Evolutionary conservation across 129 eudicot genomes (phyloP), one percentile per base, ranked within the genome.

Genomic region (Helichrysum umbraculigerum): DNA sequence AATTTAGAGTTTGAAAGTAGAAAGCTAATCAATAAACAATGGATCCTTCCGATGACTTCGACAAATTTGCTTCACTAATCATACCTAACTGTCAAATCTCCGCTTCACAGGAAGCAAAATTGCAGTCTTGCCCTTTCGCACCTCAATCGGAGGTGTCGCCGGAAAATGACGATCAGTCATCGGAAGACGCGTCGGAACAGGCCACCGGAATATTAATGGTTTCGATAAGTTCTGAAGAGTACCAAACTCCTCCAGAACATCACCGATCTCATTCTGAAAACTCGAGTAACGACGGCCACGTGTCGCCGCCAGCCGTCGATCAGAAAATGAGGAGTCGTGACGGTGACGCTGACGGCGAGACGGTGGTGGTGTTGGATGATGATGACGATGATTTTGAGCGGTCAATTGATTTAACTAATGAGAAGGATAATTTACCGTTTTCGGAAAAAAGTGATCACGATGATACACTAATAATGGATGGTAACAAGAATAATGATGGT

Each of bases 221-320:
- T 3, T 68, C 91, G 16, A 54, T 64, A 15, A 81, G 71, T 73
- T 22, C 47, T 7, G 84, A 73, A n/a, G 84, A 79, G 7, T 87
- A 71, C 72, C 86, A 70, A 20, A 84, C 86, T 2, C 88, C 91
- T 6, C 88, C 83, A 11, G 79, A 80, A 61, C 81, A 77, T 22
- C 14, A 41, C 14, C 79, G 74, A 12, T 28, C 56, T 17, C 35
- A 65, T 30, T 77, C 77, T 20, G 71, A 61, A 66, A 74, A 62
- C 66, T 81, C 81, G 35, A 77, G 78, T 70, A 71, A 41, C 30
- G 82, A 76, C 3, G 85, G 67, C 15, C 77, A 72, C 47, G 47
- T 41, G 32, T n/a, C 16, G 1, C 79, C 77, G 42, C 64, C 65
- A 7, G 65, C 61, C 28, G 11, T 74, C 19, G 71, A 65, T 65